These are phyloP conservation scores for Blastocystis sp. DNA, from an alignment of 352 stramenopile genomes.

Conservation along the genomic window DNA sequence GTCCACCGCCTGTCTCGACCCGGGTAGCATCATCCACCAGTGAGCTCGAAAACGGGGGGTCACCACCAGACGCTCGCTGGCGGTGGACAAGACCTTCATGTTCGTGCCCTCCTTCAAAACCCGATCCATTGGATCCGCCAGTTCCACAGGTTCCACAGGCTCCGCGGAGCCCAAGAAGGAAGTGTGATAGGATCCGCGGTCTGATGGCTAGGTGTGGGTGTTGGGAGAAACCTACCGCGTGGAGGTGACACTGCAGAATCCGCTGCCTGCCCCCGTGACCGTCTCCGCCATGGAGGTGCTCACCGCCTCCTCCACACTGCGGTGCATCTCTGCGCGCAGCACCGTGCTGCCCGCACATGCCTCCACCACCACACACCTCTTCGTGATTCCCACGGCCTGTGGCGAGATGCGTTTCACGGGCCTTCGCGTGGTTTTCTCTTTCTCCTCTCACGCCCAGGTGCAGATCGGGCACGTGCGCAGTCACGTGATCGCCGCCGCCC, in stretches of 20 bases:
- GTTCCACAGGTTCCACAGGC: no score
- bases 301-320: not conserved
- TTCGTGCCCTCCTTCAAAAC: slow-evolving; percentile 45
- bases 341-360: not conserved
- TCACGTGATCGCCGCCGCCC: not conserved
- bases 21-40: not conserved
- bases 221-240: slow-evolving; percentile 12
- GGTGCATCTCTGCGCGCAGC: slow-evolving; percentile 2
- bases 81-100: slow-evolving; percentile 21
- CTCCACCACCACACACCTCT: not conserved
- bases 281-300: not conserved
- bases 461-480: not conserved
- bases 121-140: no score
- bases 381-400: not conserved
- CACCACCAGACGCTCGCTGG: not conserved
- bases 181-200: not conserved
- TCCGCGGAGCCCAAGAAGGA: not conserved
- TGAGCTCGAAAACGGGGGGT: not conserved
- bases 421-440: not conserved
- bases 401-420: not conserved
- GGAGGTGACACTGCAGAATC: not conserved
- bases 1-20: not conserved
- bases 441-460: not conserved
- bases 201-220: slow-evolving; percentile 25
- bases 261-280: not conserved